Conservation (phyloP, 2,329 filamentous ascomycete species). For the Colletotrichum sp. region DNA sequence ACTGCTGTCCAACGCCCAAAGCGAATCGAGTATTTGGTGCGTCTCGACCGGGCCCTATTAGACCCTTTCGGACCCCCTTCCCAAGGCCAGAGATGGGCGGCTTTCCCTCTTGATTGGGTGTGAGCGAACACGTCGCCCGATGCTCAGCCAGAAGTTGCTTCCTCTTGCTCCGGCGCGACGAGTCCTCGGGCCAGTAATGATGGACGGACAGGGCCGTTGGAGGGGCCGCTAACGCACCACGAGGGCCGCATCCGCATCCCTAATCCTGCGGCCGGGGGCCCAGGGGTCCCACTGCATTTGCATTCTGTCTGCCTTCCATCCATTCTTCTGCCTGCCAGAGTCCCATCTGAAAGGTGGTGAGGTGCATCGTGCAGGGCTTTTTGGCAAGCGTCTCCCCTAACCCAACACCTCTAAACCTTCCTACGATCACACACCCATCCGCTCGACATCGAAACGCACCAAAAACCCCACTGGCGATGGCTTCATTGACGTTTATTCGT, state of each 20-base stretch:
- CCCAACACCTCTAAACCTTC: background rate
- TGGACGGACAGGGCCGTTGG: slow-evolving; percentile 9
- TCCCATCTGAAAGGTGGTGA: background rate
- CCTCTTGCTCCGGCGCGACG: background rate
- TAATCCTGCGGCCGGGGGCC: slow-evolving; percentile 9
- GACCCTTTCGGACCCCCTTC: slow-evolving; percentile 25
- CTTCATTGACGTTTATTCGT: slow-evolving; percentile 20
- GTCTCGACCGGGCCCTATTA: slow-evolving; percentile 30
- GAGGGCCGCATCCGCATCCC: slow-evolving; percentile 20
- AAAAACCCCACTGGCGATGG: slow-evolving; percentile 14
- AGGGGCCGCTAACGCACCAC: slow-evolving; percentile 16
- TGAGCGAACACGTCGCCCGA: slow-evolving; percentile 11
- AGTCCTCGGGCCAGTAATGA: slow-evolving; percentile 3
- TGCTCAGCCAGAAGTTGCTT: background rate
- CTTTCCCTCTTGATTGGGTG: slow-evolving; percentile 7
- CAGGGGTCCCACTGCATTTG: slow-evolving; percentile 3
- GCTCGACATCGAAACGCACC: background rate
- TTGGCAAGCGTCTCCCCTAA: background rate
- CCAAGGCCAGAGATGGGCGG: slow-evolving; percentile 4
- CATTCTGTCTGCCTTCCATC: background rate
- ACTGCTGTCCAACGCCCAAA: slow-evolving; percentile 22
- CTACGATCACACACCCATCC: slow-evolving; percentile 4
- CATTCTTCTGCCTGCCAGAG: background rate
- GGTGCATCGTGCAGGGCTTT: background rate
- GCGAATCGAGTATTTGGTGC: slow-evolving; percentile 30